Evolutionary conservation across 805 yeast genomes (phyloP).

Genomic region (Candida patagonica): DNA sequence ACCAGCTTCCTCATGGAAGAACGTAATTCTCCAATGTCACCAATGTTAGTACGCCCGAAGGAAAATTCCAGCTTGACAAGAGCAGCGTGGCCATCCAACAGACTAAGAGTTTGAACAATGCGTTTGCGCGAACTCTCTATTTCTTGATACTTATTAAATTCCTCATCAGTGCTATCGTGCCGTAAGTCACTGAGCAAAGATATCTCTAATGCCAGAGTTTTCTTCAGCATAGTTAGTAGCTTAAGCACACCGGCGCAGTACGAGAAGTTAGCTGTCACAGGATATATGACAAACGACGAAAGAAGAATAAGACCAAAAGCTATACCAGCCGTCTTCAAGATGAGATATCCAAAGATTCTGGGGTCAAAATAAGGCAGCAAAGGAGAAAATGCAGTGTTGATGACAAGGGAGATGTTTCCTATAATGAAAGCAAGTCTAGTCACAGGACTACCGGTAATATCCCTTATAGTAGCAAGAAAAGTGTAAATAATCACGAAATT

Average conservation of each 20-base stretch:
- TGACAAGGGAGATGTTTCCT: slow-evolving; percentile 17
- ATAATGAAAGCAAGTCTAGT: slow-evolving; percentile 20
- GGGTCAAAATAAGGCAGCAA: slow-evolving; percentile 20
- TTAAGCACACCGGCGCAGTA: slow-evolving; percentile 13
- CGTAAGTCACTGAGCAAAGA: slow-evolving; percentile 1
- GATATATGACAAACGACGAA: slow-evolving; percentile 20
- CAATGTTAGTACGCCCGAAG: slow-evolving; percentile 20
- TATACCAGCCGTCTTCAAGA: slow-evolving; percentile 21
- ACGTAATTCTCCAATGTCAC: slow-evolving; percentile 21
- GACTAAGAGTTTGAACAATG: neutral
- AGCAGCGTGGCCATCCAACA: slow-evolving; percentile 1
- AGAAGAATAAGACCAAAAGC: slow-evolving; percentile 18
- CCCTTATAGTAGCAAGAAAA: slow-evolving; percentile 14
- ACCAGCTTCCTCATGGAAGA: slow-evolving; percentile 16
- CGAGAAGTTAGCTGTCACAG: slow-evolving; percentile 21
- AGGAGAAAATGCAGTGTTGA: slow-evolving; percentile 16
- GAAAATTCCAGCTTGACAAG: slow-evolving; percentile 17
- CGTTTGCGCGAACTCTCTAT: neutral
- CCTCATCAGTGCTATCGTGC: neutral
- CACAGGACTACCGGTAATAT: slow-evolving; percentile 8
- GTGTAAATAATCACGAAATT: slow-evolving; percentile 17
- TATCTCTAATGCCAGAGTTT: neutral
- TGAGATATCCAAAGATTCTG: slow-evolving; percentile 11
- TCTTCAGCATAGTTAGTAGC: slow-evolving; percentile 7
- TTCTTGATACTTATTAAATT: slow-evolving; percentile 5